These are phyloP conservation scores for Parastagonospora avenae DNA, from an alignment of 2,329 filamentous ascomycete species.

Conservation along the genomic window DNA sequence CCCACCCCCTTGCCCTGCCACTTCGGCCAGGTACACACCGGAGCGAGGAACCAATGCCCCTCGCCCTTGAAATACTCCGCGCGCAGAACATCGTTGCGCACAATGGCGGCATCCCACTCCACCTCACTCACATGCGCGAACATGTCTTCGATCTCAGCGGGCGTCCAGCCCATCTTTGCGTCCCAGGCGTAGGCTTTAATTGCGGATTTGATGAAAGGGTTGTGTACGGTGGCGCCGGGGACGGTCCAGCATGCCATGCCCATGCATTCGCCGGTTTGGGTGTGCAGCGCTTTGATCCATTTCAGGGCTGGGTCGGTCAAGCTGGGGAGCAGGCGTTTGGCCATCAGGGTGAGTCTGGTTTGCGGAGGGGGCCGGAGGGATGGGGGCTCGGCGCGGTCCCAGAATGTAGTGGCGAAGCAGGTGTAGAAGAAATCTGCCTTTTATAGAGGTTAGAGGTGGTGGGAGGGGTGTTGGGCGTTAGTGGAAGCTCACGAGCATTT, in stretches of 20 bases:
- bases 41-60: conserved; percentile 40
- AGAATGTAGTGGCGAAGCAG: too few species aligned
- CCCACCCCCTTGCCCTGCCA: conserved; percentile 37
- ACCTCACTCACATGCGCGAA: conserved; percentile 22
- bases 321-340: conserved; percentile 25
- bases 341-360: not conserved
- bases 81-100: conserved; percentile 22
- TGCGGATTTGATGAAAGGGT: conserved; percentile 25
- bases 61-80: conserved; percentile 21
- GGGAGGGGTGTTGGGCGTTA: too few species aligned
- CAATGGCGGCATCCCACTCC: conserved; percentile 27
- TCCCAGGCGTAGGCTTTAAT: conserved; percentile 27
- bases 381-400: too few species aligned
- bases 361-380: too few species aligned
- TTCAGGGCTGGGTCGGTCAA: conserved; percentile 18
- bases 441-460: too few species aligned
- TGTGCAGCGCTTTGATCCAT: conserved; percentile 36
- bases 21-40: conserved; percentile 35
- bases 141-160: conserved; percentile 32
- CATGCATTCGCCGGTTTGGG: conserved; percentile 22
- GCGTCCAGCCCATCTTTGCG: conserved; percentile 23
- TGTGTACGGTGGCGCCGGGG: conserved; percentile 24
- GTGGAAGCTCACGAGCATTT: too few species aligned
- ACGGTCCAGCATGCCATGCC: conserved; percentile 37
- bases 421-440: too few species aligned